Base-by-base conservation (phyloP, 139 green algal species). In the Asterochloris erici region DNA sequence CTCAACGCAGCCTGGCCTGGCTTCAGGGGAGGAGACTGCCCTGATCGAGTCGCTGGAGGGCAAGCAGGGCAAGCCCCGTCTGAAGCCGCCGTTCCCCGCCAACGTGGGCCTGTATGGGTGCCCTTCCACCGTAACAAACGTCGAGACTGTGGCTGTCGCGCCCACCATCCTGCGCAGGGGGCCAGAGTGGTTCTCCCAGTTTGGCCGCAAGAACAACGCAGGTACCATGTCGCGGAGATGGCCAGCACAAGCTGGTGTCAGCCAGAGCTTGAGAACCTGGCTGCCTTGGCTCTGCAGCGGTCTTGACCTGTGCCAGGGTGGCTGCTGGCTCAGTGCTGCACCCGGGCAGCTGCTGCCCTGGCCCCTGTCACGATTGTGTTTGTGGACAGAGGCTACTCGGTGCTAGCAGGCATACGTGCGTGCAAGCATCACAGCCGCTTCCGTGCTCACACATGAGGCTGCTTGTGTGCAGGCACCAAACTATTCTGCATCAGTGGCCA, bases 401-500 rank as follows among this genome's bases (percentile, higher is more conserved):
- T 73, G 66, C 66, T 9, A 27, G 66, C 66, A 27, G 66, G 23
- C 66, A 23, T 23, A 10, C 9, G 66, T 73, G 66, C 66, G 23
- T 23, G 66, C 19, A 23, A 14, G 68, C 24, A 74, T 11, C 38
- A 54, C 2, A 54, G 38, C 38, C 38, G 68, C 24, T 74, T 14
- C 13, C 13, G 21, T n/a, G 68, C 10, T 24, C 14, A 74, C 68
- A 74, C n/a, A 24, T n/a, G 12, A 19, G 24, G 24, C 24, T 24
- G 68, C 68, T n/a, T 0, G 68, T 74, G 68, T 74, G 63, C 78
- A 82, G 82, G 97, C 85, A 99, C 97, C 79, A 99, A 99, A 92
- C 95, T 99, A 27, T 99, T 97, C 89, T 98, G 95, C 92, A 99
- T 99, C 90, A 95, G 86, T 23, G 97, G 97, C 26, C 97, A 99